Evolutionary conservation across 495 filamentous ascomycete species (phyloP).

Genomic region (Corynascus novoguineensis): DNA sequence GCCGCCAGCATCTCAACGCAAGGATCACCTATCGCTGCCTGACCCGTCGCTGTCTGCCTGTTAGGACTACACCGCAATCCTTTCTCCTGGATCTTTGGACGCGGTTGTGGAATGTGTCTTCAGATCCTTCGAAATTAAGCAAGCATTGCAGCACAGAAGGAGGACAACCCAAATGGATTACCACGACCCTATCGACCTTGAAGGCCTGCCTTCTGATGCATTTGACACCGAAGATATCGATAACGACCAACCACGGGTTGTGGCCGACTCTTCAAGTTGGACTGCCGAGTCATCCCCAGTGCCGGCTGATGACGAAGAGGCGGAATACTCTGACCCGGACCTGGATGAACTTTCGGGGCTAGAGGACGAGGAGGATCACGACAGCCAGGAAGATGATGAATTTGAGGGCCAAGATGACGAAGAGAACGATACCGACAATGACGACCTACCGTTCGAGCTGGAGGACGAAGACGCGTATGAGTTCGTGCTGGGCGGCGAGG

Average conservation of each 20-base stretch:
- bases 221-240: not conserved
- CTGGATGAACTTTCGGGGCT: not conserved
- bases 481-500: not conserved
- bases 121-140: not conserved
- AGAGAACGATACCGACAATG: not conserved
- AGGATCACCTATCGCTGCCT: not conserved
- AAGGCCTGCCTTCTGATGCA: not conserved
- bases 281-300: not conserved
- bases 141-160: not conserved
- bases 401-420: constrained; percentile 1
- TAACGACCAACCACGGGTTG: not conserved
- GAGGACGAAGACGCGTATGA: constrained; percentile 6
- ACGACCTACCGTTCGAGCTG: too few species aligned
- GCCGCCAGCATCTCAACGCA: not conserved
- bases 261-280: not conserved
- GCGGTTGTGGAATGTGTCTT: not conserved
- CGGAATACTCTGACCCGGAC: constrained; percentile 1
- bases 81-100: not conserved
- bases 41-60: not conserved
- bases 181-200: not conserved
- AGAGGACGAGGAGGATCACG: not conserved
- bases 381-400: not conserved
- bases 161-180: not conserved
- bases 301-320: not conserved
- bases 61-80: not conserved